Conservation (phyloP, 2,329 filamentous ascomycete genomes). For the Monosporascus sp. region DNA sequence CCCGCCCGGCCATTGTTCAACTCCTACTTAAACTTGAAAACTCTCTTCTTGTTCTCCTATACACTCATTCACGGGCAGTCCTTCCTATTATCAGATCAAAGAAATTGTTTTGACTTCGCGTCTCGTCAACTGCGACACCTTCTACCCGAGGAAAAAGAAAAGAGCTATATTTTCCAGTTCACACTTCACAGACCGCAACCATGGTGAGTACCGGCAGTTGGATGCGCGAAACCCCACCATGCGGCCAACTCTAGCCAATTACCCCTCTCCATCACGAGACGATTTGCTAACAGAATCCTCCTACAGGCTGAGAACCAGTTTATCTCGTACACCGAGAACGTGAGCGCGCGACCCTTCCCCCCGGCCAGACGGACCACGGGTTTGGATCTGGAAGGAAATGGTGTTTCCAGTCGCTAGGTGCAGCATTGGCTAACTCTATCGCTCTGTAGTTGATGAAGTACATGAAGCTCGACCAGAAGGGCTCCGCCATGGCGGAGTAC, state of each 20-base stretch:
- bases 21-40: background rate
- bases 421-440: slow-evolving; percentile 12
- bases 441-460: slow-evolving; percentile 79
- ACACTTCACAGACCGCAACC: slow-evolving; percentile 18
- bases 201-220: slow-evolving; percentile 19
- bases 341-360: slow-evolving; percentile 18
- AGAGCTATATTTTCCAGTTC: slow-evolving; percentile 7
- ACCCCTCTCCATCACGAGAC: slow-evolving; percentile 26
- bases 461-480: slow-evolving; percentile 84
- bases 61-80: background rate
- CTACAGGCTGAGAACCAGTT: slow-evolving; percentile 33
- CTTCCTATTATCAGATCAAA: background rate
- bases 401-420: background rate
- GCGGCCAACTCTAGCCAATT: slow-evolving; percentile 20
- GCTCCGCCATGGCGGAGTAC: slow-evolving; percentile 88
- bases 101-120: slow-evolving; percentile 1
- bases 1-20: background rate
- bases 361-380: background rate
- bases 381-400: background rate
- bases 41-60: background rate
- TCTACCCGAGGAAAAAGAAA: background rate
- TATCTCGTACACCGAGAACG: slow-evolving; percentile 30
- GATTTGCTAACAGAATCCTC: slow-evolving; percentile 29
- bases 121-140: slow-evolving; percentile 3
- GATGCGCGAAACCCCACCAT: slow-evolving; percentile 19